Conservation (phyloP, 306 rosid genomes). For the Oemleria cerasiformis region DNA sequence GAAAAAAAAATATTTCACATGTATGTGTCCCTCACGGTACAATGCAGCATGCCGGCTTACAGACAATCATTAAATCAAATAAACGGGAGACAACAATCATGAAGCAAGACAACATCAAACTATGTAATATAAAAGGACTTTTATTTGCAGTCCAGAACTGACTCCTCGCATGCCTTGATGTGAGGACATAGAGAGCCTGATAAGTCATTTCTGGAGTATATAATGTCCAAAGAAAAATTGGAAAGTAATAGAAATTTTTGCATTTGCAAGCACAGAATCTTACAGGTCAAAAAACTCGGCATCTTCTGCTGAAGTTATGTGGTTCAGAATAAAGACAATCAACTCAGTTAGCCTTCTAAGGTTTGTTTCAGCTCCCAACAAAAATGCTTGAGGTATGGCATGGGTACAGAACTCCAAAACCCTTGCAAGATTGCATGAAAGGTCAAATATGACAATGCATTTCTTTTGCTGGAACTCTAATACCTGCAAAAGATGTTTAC, state of each 20-base stretch:
- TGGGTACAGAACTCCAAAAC: conserved; percentile 82
- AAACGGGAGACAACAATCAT: neutral
- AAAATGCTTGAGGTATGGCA: conserved; percentile 87
- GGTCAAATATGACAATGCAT: conserved; percentile 91
- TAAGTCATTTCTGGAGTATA: neutral
- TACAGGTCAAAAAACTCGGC: conserved; percentile 90
- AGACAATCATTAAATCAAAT: neutral
- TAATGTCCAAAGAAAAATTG: neutral
- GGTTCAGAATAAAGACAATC: conserved; percentile 81
- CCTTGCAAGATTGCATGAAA: conserved; percentile 91
- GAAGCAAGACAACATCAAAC: neutral
- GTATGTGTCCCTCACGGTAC: neutral
- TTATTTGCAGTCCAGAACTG: neutral
- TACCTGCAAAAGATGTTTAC: conserved; percentile 56
- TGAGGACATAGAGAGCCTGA: neutral
- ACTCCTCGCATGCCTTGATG: neutral
- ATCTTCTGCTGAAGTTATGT: conserved; percentile 75
- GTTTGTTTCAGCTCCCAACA: conserved; percentile 83
- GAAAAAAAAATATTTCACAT: neutral
- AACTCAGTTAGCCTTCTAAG: conserved; percentile 87
- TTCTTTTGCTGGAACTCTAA: conserved; percentile 91
- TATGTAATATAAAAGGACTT: neutral
- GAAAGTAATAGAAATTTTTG: neutral
- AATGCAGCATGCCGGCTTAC: neutral
- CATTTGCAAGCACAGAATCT: conserved; percentile 34